phyloP scores from a whole-genome alignment of 768 basidiomycete genomes.

The Scleroderma bovista region DNA sequence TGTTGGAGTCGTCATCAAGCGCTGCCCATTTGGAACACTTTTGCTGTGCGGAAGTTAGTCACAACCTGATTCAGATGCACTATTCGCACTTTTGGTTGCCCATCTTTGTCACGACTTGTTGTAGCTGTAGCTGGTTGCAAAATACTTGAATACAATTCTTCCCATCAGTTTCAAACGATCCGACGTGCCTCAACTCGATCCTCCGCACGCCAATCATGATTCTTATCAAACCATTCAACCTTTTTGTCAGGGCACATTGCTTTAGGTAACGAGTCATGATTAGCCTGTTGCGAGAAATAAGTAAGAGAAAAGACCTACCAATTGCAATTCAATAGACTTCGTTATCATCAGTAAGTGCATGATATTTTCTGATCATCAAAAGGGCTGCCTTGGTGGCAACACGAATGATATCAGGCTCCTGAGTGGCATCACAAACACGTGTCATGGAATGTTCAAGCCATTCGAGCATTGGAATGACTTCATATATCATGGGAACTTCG shows the following conservation, averaged over 20 bases:
- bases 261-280: too few species aligned
- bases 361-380: too few species aligned
- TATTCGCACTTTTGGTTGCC: neutral
- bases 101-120: neutral
- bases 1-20: neutral
- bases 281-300: too few species aligned
- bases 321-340: too few species aligned
- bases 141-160: neutral
- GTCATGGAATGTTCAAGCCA: too few species aligned
- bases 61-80: neutral
- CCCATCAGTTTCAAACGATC: neutral
- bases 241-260: conserved; percentile 20
- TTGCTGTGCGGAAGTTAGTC: neutral
- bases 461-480: too few species aligned
- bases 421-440: too few species aligned
- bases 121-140: neutral
- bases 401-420: too few species aligned
- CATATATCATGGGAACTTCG: too few species aligned
- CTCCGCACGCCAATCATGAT: conserved; percentile 4
- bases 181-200: conserved; percentile 2
- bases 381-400: too few species aligned
- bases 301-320: too few species aligned
- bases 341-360: too few species aligned
- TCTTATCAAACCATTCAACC: conserved; percentile 9
- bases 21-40: neutral